phyloP scores from a whole-genome alignment of 192 early-diverging fungal genomes.

The Coemansia sp. region DNA sequence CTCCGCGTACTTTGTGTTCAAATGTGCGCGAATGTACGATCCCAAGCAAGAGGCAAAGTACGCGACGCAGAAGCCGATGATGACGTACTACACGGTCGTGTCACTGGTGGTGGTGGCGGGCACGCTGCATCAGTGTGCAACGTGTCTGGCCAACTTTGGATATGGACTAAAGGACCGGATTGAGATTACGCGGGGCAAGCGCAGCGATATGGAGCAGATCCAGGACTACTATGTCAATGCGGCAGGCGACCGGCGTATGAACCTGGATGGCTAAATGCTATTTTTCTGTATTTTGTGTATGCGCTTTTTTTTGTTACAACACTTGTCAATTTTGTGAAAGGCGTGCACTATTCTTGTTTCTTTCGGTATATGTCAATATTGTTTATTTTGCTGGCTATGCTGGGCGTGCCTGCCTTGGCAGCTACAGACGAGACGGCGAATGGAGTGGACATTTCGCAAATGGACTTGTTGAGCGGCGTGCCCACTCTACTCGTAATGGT shows the following conservation, averaged over 20 bases:
- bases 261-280: slow-evolving; percentile 35
- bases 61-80: slow-evolving; percentile 41
- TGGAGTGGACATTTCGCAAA: slow-evolving; percentile 10
- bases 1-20: slow-evolving; percentile 52
- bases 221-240: slow-evolving; percentile 55
- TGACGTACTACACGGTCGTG: slow-evolving; percentile 51
- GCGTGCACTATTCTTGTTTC: not conserved
- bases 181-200: slow-evolving; percentile 51
- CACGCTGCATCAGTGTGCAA: slow-evolving; percentile 41
- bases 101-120: slow-evolving; percentile 37
- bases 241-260: slow-evolving; percentile 49
- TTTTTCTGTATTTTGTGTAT: not conserved
- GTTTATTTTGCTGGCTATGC: not conserved
- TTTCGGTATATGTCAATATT: not conserved
- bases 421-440: not conserved
- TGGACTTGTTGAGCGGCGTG: slow-evolving; percentile 29
- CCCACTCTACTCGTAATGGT: slow-evolving; percentile 6
- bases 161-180: slow-evolving; percentile 49
- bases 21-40: slow-evolving; percentile 50
- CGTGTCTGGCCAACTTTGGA: slow-evolving; percentile 51
- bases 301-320: not conserved
- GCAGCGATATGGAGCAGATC: slow-evolving; percentile 55
- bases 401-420: not conserved
- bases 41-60: slow-evolving; percentile 50
- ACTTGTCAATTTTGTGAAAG: not conserved